These are phyloP conservation scores for Oryza meyeriana DNA, from an alignment of 176 grass and related monocot genomes.

Conservation along the genomic window DNA sequence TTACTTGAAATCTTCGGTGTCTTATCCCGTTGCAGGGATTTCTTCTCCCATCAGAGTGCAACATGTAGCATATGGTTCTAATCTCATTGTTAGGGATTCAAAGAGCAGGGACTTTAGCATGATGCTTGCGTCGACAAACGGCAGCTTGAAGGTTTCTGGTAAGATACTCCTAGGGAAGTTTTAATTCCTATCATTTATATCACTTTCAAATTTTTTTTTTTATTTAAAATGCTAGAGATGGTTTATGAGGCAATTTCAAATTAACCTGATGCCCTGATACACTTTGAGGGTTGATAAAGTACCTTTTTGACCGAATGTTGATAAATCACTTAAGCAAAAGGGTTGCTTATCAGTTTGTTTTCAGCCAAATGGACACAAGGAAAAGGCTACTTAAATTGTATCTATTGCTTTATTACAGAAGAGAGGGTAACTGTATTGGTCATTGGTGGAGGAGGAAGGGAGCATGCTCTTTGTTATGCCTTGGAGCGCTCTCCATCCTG, in stretches of 20 bases:
- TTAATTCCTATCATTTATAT: neutral
- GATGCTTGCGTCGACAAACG: neutral
- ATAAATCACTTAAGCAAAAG: neutral
- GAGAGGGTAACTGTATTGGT: conserved; percentile 52
- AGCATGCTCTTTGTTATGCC: conserved; percentile 69
- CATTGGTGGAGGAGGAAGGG: conserved; percentile 62
- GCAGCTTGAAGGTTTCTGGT: conserved; percentile 14
- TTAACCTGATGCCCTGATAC: neutral
- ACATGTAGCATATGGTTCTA: neutral
- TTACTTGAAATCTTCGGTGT: neutral
- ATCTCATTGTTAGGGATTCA: neutral
- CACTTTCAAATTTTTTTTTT: neutral
- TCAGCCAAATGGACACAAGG: neutral
- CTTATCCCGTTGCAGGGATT: neutral
- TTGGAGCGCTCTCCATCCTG: conserved; percentile 56
- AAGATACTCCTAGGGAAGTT: neutral
- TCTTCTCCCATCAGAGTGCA: conserved; percentile 12
- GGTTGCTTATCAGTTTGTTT: neutral
- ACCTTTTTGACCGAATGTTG: too few species aligned
- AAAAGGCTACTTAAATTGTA: neutral
- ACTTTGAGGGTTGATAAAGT: neutral
- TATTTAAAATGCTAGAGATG: neutral
- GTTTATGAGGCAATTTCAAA: neutral
- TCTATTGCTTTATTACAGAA: conserved; percentile 22
- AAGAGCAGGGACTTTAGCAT: neutral